Conservation (phyloP, 495 filamentous ascomycete species). For the Neurospora terricola region DNA sequence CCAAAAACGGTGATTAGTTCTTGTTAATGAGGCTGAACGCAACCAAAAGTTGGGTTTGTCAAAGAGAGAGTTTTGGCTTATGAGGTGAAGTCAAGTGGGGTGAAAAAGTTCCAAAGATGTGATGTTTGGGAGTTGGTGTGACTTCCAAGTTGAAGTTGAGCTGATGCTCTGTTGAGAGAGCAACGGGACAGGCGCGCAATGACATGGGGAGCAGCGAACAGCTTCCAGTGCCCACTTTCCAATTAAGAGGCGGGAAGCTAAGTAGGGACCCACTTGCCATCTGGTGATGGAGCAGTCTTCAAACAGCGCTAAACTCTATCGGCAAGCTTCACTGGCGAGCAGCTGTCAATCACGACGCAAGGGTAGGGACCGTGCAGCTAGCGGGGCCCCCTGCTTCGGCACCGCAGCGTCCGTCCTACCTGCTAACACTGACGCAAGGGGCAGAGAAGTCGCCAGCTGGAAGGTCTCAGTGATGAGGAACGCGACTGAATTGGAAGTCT, state of each 20-base stretch:
- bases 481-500: not conserved
- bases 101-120: not conserved
- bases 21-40: not conserved
- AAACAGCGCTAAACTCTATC: conserved; percentile 1
- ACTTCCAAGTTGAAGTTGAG: not conserved
- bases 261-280: not conserved
- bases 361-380: not conserved
- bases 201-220: not conserved
- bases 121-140: not conserved
- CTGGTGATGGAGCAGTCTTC: not conserved
- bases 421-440: not conserved
- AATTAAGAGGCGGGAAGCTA: not conserved
- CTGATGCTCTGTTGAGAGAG: not conserved
- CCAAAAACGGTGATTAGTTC: not conserved
- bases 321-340: conserved; percentile 15
- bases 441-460: not conserved
- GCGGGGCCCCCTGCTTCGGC: not conserved
- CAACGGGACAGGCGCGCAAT: not conserved
- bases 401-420: not conserved
- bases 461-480: not conserved
- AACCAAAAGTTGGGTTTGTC: not conserved
- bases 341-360: conserved; percentile 10
- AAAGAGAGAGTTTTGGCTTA: not conserved
- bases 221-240: not conserved
- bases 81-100: not conserved